A percentile compares a stretch with the other conserved stretches of the same genome.
Conservation (phyloP, 2,329 filamentous ascomycete species). For the Alternaria infectoria region DNA sequence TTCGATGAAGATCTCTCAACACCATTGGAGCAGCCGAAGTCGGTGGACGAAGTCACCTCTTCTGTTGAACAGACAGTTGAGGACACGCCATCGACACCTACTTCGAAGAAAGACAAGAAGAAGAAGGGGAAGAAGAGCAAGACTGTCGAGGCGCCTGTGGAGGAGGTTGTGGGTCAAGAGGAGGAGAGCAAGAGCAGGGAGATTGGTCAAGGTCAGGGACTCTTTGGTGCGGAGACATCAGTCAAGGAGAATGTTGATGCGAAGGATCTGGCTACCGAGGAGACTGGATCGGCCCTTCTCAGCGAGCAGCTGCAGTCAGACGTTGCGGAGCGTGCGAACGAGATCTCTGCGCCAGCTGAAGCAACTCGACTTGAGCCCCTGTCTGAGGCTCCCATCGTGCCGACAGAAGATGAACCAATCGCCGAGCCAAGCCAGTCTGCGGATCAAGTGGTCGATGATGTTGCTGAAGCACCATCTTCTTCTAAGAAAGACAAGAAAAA, state of each 20-base stretch:
- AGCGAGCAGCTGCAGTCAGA: neutral
- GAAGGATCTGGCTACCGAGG: neutral
- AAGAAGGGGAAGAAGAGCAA: constrained; percentile 33
- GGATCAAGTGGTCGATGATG: neutral
- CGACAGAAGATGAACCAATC: neutral
- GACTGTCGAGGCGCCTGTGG: constrained; percentile 11
- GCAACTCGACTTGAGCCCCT: neutral
- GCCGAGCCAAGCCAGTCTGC: neutral
- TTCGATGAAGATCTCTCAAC: neutral
- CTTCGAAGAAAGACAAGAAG: constrained; percentile 26
- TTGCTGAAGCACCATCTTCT: neutral
- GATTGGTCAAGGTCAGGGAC: neutral
- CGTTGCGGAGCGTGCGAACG: neutral
- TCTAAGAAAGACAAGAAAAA: constrained; percentile 38
- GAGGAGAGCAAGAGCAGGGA: neutral
- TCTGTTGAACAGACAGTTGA: neutral
- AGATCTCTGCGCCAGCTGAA: neutral
- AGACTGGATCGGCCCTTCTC: neutral
- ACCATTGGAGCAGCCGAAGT: neutral
- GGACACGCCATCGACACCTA: constrained; percentile 3
- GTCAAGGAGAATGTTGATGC: neutral
- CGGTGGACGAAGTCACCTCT: neutral
- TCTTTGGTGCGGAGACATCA: neutral
- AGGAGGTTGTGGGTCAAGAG: constrained; percentile 1
- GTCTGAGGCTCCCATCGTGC: neutral